Evolutionary conservation across 305 asterid species (phyloP), one percentile per base, ranked within the genome.

Genomic region (Coffea humblotiana): DNA sequence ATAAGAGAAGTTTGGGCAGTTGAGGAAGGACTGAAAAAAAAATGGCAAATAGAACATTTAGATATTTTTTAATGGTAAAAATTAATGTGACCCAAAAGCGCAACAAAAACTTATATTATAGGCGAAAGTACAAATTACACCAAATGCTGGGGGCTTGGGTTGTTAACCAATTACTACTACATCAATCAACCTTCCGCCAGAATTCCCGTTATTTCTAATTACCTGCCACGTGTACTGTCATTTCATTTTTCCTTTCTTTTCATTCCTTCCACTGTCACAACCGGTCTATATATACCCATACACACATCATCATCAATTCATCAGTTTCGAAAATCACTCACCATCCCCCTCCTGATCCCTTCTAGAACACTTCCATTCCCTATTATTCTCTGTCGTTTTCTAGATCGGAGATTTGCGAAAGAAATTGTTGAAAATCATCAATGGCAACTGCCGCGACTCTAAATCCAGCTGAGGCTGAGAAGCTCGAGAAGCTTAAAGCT

Each of bases 401-500:
- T 37, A 64, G 78, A 77, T 80, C 73, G 72, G 74, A 35, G 35
- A 51, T 73, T 73, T 16, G 51, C 32, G 52, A 25, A 32, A 66
- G 60, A 35, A 49, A 48, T 52, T 71, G 12, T 66, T 56, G 16
- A n/a, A 45, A 74, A 29, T 49, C 80, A 15, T 29, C 79, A 78
- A 90, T 90, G 92, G 89, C 90, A 51, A 85, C 89, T 58, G 84
- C 91, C 63, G 89, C 81, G 47, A 86, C 88, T 35, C 69, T 93
- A 23, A 88, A 83, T 80, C 72, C 85, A 7, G 82, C 93, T 19
- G 95, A 93, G 84, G 83, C 92, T 14, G 90, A 92, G 81, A 92
- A 91, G 87, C 84, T 94, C 77, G 29, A 86, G 63, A 87, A 87
- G 67, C 97, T 94, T 79, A 86, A 90, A 87, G 87, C 94, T 60